A percentile compares a stretch with the other conserved stretches of the same genome.
These are phyloP conservation scores for Ganoderma multipileum DNA, from an alignment of 1,284 basidiomycete species.

Conservation along the genomic window DNA sequence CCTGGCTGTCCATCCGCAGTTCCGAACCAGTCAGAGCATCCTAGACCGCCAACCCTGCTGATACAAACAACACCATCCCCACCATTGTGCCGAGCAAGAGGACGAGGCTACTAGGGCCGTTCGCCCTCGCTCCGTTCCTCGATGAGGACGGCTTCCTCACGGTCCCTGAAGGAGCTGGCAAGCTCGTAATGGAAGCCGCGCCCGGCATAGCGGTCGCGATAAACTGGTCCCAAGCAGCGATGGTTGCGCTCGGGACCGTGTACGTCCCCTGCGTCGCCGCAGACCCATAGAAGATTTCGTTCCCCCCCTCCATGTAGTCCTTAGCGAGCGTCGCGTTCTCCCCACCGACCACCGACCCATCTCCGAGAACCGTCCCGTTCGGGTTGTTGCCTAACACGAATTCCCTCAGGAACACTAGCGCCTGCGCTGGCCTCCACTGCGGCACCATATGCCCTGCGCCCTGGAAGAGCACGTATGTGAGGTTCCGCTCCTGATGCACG, in stretches of 20 bases:
- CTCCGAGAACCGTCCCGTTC: constrained; percentile 36
- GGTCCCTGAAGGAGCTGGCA: not conserved
- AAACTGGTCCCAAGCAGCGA: constrained; percentile 57
- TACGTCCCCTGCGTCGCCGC: constrained; percentile 28
- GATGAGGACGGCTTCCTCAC: not conserved
- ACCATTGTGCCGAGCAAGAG: not conserved
- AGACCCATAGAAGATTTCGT: constrained; percentile 32
- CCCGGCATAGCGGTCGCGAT: constrained; percentile 29
- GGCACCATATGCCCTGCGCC: constrained; percentile 42
- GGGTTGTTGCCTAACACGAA: constrained; percentile 41
- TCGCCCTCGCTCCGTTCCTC: not conserved
- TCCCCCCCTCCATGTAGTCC: constrained; percentile 51
- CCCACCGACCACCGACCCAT: constrained; percentile 48
- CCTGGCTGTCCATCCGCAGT: not conserved
- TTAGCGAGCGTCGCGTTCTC: constrained; percentile 51
- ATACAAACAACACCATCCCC: not conserved
- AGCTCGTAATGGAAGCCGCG: not conserved
- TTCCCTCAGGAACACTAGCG: constrained; percentile 39
- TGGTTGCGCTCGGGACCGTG: constrained; percentile 45
- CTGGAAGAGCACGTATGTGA: constrained; percentile 40
- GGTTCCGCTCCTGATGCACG: constrained; percentile 42
- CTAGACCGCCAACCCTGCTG: not conserved
- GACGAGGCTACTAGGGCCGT: not conserved
- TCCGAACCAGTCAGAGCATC: not conserved
- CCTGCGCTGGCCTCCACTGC: constrained; percentile 41